Evolutionary conservation across 371 early-diverging fungal species (phyloP).

Genomic region (Phascolomyces articulosus): DNA sequence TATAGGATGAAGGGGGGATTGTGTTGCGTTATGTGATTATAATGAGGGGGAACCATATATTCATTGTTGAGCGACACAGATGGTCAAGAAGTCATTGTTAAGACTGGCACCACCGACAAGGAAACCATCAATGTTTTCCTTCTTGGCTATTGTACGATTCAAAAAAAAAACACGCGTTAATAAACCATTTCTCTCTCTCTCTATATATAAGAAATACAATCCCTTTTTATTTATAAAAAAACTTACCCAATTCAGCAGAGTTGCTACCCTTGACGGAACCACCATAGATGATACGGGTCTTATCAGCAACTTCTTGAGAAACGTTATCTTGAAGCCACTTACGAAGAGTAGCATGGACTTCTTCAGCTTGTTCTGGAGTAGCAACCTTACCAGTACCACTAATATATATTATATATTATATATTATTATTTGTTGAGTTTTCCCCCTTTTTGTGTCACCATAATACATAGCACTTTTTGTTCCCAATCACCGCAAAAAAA

Average conservation of each 20-base stretch:
- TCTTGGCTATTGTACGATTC: conserved; percentile 54
- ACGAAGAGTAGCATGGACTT: conserved; percentile 92
- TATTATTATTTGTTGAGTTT: neutral
- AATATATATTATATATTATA: neutral
- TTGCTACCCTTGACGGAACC: conserved; percentile 88
- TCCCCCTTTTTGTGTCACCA: no score
- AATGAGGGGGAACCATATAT: no score
- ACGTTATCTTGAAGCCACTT: conserved; percentile 85
- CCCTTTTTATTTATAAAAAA: no score
- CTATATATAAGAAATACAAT: conserved; percentile 64
- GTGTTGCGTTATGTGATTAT: no score
- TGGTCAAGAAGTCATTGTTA: conserved; percentile 84
- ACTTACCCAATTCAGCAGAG: conserved; percentile 67
- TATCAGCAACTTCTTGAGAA: conserved; percentile 79
- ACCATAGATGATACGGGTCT: conserved; percentile 97
- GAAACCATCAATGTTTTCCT: conserved; percentile 98
- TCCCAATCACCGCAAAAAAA: neutral
- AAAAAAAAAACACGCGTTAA: neutral
- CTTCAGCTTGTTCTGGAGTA: conserved; percentile 96
- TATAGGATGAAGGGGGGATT: no score
- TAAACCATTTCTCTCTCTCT: no score
- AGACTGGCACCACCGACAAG: conserved; percentile 99
- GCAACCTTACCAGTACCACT: conserved; percentile 98
- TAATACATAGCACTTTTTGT: no score
- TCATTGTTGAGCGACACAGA: conserved; percentile 58